A percentile compares a stretch with the other conserved stretches of the same genome.
These are phyloP conservation scores for Platanthera guangdongensis DNA, from an alignment of 106 monocot genomes.

Conservation along the genomic window DNA sequence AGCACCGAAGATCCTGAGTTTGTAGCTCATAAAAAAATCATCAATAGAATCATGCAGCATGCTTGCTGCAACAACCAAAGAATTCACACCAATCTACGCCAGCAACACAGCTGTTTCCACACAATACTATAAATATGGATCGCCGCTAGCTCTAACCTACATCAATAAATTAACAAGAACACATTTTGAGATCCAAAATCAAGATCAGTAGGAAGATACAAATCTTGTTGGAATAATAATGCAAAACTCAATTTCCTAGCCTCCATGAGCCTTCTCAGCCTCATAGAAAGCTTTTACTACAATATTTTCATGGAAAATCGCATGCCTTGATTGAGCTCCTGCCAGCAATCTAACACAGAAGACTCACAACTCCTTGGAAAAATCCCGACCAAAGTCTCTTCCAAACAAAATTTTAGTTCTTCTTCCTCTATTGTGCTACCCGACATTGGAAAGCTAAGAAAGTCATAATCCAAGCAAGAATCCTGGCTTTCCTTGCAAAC, in stretches of 20 bases:
- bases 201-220: not conserved
- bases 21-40: conserved; percentile 78
- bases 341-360: conserved; percentile 44
- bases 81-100: conserved; percentile 66
- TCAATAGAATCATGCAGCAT: conserved; percentile 87
- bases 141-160: conserved; percentile 77
- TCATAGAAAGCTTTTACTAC: conserved; percentile 79
- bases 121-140: conserved; percentile 89
- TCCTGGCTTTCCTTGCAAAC: too few species aligned
- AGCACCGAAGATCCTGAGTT: conserved; percentile 52
- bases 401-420: conserved; percentile 24
- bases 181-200: too few species aligned
- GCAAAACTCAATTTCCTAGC: conserved; percentile 34
- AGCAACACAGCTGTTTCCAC: conserved; percentile 79
- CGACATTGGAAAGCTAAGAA: conserved; percentile 22
- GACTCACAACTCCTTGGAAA: conserved; percentile 21
- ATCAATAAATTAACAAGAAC: not conserved
- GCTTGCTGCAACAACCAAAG: conserved; percentile 79
- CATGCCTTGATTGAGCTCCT: conserved; percentile 61
- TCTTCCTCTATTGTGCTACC: conserved; percentile 23
- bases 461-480: conserved; percentile 4
- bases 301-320: conserved; percentile 72
- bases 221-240: not conserved
- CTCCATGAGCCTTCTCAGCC: conserved; percentile 83
- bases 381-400: conserved; percentile 23